Evolutionary conservation across 768 basidiomycete species (phyloP), one percentile per base, ranked within the genome.

Genomic region (Lactarius hengduanensis): DNA sequence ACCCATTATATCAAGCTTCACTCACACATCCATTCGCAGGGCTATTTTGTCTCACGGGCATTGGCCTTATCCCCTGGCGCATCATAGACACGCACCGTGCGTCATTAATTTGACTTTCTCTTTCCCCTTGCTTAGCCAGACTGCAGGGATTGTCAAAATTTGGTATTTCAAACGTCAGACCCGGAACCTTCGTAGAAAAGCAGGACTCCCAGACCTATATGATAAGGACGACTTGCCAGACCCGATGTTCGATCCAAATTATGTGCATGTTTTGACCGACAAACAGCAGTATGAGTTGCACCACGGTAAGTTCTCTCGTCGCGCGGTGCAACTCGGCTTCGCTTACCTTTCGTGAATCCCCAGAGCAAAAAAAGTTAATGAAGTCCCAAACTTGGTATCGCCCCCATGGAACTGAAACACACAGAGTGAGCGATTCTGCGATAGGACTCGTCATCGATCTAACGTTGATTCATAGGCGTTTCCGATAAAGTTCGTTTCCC

Each of bases 221-320:
- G 89, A 94, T 72, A 79, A 81, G 11, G 89, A 94, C 71, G 92
- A 94, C 74, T 76, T 94, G 3, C 92, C 92, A 0, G 92, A 96
- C 73, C 92, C 92, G 0, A 74, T 76, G 0, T 88, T 85, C 70
- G 88, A 90, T 72, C 82, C 83, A 4, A 86, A 89, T 71, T 89
- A 88, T 71, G 84, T 88, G 1, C 89, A 86, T 65, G 88, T 92
- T 55, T 75, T 92, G 40, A 86, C 84, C 3, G 85, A 87, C 38
- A 73, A 82, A 67, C 84, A 91, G 72, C 84, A 91, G 71, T 76
- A 80, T 47, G 84, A 87, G 68, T 73, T 91, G 50, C 85, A 88
- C 72, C 79, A 85, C 71, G 86, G 89, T 90, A 67, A 64, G 86
- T 78, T 9, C 16, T 50, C 36, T 65, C n/a, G 26, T n/a, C 26